Evolutionary conservation across 2,329 filamentous ascomycete species (phyloP), one percentile per base, ranked within the genome.

Genomic region (Pseudocercospora musae): DNA sequence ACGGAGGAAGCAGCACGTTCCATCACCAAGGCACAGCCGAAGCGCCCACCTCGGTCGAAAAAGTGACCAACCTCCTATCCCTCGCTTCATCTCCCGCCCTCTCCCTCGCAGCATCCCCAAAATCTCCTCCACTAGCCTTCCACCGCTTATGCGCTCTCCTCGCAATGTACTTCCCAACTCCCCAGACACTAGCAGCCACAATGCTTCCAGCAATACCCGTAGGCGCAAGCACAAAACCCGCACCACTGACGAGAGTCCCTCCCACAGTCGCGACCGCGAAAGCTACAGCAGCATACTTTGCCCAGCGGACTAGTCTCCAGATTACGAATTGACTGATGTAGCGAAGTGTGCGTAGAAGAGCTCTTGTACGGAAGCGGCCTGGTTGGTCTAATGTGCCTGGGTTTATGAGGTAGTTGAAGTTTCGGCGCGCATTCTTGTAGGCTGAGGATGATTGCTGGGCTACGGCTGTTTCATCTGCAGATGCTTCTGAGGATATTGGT

Each of bases 251-350:
- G 4, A 78, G 63, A 3, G 70, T 77, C 57, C 62, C 76, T 0
- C 74, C 74, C n/a, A 79, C 64, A 0, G 77, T 77, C 0, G 77
- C 77, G 0, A 76, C 72, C 6, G 77, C 59, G 0, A 76, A 74
- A 2, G 78, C 78, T 31, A 79, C 75, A 2, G 76, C 76, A 3
- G 77, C 77, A 55, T 79, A 80, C 61, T 79, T 80, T 21, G 77
- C 78, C 56, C 78, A 79, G 1, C 77, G 72, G 0, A 78, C 72
- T 0, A 78, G 63, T 20, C 76, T 73, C 78, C 78, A 80, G 69
- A 79, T 79, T 10, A 76, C 53, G 69, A 79, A 79, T 57, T 77
- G 74, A 37, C 74, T 49, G 29, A 75, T 63, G 52, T 78, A 79
- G 56, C 77, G 76, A 0, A 74, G 53, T 18, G 71, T 72, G 59